Evolutionary conservation across 2,329 filamentous ascomycete genomes (phyloP), one percentile per base, ranked within the genome.

Genomic region (Paramyrothecium roridum): DNA sequence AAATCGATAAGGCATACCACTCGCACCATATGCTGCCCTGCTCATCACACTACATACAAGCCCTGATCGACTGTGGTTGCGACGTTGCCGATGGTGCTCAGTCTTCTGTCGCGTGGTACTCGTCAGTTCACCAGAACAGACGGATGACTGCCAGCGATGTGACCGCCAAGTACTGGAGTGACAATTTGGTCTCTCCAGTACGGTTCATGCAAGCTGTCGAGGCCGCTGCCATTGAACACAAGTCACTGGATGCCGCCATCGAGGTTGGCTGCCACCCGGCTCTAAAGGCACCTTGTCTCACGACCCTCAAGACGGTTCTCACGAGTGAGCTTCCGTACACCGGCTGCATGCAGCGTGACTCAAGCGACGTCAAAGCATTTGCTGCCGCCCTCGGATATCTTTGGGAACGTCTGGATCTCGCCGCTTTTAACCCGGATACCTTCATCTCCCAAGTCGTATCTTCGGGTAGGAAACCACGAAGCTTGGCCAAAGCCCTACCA

Each of bases 1-100:
- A 72, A 21, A 73, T 80, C 3, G 72, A 76, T 16, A 73, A 73
- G 3, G 77, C 77, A 1, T 81, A 81, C 43, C 79, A 81, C 58
- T 81, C 78, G 0, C 72, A 75, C 53, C 76, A 78, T 56, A 80
- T 82, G 78, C 6, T 13, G 7, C 6, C 4, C 37, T 43, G 37
- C 37, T 43, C 13, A 6, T 16, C 13, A 4, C 6, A 4, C 4
- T 43, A 43, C 37, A 6, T 43, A 8, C 7, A 16, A 6, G 7
- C 37, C 7, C 37, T 43, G 13, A n/a, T n/a, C n/a, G n/a, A n/a
- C n/a, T n/a, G n/a, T n/a, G n/a, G n/a, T n/a, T n/a, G n/a, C n/a
- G n/a, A n/a, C n/a, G 16, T 4, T 4, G 37, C 13, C 7, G 4
- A 4, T 19, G 37, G 37, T 13, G 12, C 16, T 6, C 21, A 8